phyloP scores from a whole-genome alignment of 176 grass and related monocot genomes.

The Hyparrhenia diplandra region DNA sequence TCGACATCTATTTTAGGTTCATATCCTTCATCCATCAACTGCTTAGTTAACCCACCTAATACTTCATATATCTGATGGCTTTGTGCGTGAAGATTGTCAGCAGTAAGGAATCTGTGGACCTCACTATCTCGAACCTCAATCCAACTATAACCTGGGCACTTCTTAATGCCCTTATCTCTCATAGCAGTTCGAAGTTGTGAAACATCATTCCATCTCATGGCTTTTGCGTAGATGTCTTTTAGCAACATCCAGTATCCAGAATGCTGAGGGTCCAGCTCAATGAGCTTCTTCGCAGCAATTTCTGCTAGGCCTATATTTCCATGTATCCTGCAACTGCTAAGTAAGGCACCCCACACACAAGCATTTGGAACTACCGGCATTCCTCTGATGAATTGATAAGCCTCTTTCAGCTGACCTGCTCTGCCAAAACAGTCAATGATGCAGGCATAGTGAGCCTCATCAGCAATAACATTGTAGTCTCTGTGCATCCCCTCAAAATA shows the following conservation, averaged over 20 bases:
- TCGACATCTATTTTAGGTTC: conserved; percentile 4
- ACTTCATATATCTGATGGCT: conserved; percentile 29
- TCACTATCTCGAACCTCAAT: conserved; percentile 38
- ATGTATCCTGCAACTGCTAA: conserved; percentile 55
- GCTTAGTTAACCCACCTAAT: conserved; percentile 35
- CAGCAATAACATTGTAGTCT: conserved; percentile 34
- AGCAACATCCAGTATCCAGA: conserved; percentile 55
- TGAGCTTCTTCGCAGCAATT: conserved; percentile 41
- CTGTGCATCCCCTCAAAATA: conserved; percentile 44
- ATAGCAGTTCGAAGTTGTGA: conserved; percentile 39
- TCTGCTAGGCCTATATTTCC: conserved; percentile 51
- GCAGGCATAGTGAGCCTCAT: conserved; percentile 49
- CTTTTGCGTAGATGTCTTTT: conserved; percentile 47
- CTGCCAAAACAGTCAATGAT: conserved; percentile 55
- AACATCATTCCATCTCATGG: conserved; percentile 52
- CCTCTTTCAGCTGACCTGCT: conserved; percentile 48
- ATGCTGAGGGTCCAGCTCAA: conserved; percentile 46
- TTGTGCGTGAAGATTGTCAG: conserved; percentile 33
- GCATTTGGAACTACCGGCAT: conserved; percentile 38
- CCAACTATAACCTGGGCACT: conserved; percentile 52
- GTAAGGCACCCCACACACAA: conserved; percentile 45
- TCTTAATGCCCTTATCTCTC: conserved; percentile 47
- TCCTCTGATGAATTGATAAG: conserved; percentile 47
- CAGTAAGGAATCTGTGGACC: conserved; percentile 40
- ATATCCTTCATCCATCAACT: conserved; percentile 46